Base-by-base conservation (phyloP, 1,139 yeast species). In the Lodderomyces margitis region DNA sequence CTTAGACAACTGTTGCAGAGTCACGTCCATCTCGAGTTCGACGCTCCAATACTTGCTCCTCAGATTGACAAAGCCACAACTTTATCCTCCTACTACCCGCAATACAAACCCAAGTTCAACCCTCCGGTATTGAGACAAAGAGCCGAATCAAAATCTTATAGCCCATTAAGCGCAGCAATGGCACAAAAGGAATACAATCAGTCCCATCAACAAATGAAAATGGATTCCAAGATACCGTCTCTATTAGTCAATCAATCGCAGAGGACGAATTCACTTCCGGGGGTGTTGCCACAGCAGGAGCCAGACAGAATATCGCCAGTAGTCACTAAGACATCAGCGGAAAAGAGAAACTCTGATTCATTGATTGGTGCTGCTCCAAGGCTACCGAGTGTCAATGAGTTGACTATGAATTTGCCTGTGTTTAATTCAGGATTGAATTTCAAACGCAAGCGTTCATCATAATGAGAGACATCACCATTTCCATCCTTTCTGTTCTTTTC, bases 251-350 rank as follows among this genome's bases (percentile, higher is more conserved):
- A 34, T 4, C 28, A 25, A n/a, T 11, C 28, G n/a, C 19, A 39
- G 21, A 37, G 63, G 17, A 59, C 63, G 4, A 57, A 56, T 43
- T 57, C 63, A 10, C 47, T 61, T 33, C 62, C 64, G 14, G 32
- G 32, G 14, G 32, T 15, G 4, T 52, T 52, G 33, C 55, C 62
- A 45, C n/a, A 41, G 42, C 19, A 53, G 45, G 39, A 63, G 35
- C 47, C 49, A 12, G 48, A 50, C 15, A 39, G 23, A 14, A 20
- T 21, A 25, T 27, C 47, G 9, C 35, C 49, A 9, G 42, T 42
- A 9, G 42, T 42, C 35, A 43, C 32, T 25, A 28, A n/a, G 10
- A 3, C 15, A 28, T n/a, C 19, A 28, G 5, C n/a, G 3, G 19
- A n/a, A 8, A 28, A 28, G n/a, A 28, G 32, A 28, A 28, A 28